Evolutionary conservation across 345 rosid species (phyloP).

Genomic region (Lepidium didymum): DNA sequence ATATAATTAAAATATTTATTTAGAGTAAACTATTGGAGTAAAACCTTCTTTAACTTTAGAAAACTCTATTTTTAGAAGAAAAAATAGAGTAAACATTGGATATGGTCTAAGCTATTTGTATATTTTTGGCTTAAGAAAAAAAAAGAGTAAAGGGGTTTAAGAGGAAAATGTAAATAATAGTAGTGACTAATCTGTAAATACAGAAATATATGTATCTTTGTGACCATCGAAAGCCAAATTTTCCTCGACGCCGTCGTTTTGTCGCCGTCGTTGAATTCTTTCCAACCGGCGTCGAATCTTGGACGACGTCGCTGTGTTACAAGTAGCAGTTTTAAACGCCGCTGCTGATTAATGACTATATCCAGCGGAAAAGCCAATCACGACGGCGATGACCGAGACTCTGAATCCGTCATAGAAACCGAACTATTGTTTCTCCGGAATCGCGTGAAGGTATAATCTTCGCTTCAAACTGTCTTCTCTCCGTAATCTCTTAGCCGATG

Average conservation of each 20-base stretch:
- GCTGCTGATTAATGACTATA: slow-evolving; percentile 11
- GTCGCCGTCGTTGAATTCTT: background rate
- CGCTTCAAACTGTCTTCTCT: background rate
- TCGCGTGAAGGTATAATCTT: slow-evolving; percentile 38
- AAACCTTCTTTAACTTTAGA: too few species aligned
- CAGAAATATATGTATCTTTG: background rate
- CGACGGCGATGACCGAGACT: slow-evolving; percentile 7
- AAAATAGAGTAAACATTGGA: too few species aligned
- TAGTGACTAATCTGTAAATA: background rate
- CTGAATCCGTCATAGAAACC: slow-evolving; percentile 8
- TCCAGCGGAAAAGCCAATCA: slow-evolving; percentile 3
- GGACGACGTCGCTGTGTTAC: background rate
- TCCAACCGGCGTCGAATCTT: background rate
- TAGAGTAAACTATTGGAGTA: too few species aligned
- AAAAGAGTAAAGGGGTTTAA: background rate
- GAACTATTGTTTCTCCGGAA: slow-evolving; percentile 34
- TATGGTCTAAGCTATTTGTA: too few species aligned
- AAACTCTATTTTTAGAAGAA: too few species aligned
- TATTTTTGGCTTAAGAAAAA: too few species aligned
- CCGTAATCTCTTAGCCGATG: background rate
- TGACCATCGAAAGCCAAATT: background rate
- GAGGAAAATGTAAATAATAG: background rate
- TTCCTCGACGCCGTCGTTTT: background rate
- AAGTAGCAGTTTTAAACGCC: background rate
- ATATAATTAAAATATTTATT: too few species aligned